Evolutionary conservation across 139 green algal genomes (phyloP).

Genomic region (Closterium sp.): DNA sequence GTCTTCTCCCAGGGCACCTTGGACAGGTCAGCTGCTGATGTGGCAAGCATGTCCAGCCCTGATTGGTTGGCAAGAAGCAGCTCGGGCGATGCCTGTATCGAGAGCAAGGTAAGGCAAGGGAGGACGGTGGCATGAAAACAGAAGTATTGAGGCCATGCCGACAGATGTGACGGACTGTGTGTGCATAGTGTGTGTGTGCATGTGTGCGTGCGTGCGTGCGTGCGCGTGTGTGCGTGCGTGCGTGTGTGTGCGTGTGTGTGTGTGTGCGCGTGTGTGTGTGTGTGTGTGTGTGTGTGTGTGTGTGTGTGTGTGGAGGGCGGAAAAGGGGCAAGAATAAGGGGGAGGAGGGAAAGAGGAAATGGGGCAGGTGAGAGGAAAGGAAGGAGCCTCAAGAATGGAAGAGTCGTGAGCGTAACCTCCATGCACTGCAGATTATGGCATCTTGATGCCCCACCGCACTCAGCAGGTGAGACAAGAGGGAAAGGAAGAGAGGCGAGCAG

Average conservation of each 20-base stretch:
- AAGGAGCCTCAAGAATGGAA: not conserved
- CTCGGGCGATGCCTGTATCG: constrained; percentile 17
- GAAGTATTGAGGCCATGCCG: not conserved
- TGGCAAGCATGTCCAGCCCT: constrained; percentile 41
- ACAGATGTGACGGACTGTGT: not conserved
- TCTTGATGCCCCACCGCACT: constrained; percentile 15
- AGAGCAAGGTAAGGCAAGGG: not conserved
- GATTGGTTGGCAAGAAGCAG: constrained; percentile 40
- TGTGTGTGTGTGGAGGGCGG: too few relatives aligned
- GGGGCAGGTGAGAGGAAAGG: not conserved
- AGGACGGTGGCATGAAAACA: not conserved
- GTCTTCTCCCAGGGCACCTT: constrained; percentile 38
- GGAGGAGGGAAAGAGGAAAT: not conserved
- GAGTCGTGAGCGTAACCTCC: not conserved
- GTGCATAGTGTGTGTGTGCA: not conserved
- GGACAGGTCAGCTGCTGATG: constrained; percentile 1
- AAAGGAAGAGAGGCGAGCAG: too few relatives aligned
- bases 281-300: too few relatives aligned
- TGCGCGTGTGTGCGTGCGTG: too few relatives aligned
- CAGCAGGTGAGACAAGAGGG: not conserved
- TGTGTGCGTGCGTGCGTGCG: too few relatives aligned
- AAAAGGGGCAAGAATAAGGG: not conserved
- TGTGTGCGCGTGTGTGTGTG: too few relatives aligned
- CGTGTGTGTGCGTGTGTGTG: too few relatives aligned
- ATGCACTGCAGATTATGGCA: constrained; percentile 25